Evolutionary conservation across 2,329 filamentous ascomycete genomes (phyloP), one percentile per base, ranked within the genome.

Genomic region (Calonectria hongkongensis): DNA sequence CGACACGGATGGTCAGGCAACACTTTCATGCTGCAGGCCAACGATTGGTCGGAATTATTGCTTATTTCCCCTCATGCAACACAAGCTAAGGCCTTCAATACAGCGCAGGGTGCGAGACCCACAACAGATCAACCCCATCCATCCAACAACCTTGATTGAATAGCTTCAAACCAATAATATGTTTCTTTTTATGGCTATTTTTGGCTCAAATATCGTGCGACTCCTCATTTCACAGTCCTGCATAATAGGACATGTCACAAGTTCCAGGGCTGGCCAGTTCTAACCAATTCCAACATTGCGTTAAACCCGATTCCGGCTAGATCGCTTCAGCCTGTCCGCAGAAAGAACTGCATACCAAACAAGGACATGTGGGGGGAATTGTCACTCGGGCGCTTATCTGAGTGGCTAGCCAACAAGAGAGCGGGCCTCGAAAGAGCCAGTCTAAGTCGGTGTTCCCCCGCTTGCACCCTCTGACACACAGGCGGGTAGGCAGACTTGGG

Each of bases 401-500:
- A 60, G 54, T 60, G 54, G 54, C 15, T 60, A 15, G 33, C n/a
- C 33, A 60, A 39, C n/a, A 58, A 36, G 15, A 39, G 12, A 10
- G 13, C 12, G n/a, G 16, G 30, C n/a, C 33, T 33, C 41, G n/a
- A 9, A 41, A 2, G 12, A 25, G 30, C 33, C 9, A n/a, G 21
- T 60, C 36, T 60, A 21, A 41, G 54, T 41, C 54, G 33, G n/a
- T 25, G 15, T 10, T 27, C 15, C 54, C 54, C 54, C 33, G 21
- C 36, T 8, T 41, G 8, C 36, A 25, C 4, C 8, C 36, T 27
- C 5, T 41, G 54, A n/a, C 54, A 60, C 33, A 28, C 6, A 21
- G 21, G n/a, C 33, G 54, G 54, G 54, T 27, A 60, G 54, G 54
- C 54, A 60, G 54, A 58, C 54, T 58, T 58, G 21, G 21, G 21